A percentile compares a stretch with the other conserved stretches of the same genome.
Evolutionary conservation across 208 protist genomes (phyloP).

Genomic region (Trypanosoma lewisi): DNA sequence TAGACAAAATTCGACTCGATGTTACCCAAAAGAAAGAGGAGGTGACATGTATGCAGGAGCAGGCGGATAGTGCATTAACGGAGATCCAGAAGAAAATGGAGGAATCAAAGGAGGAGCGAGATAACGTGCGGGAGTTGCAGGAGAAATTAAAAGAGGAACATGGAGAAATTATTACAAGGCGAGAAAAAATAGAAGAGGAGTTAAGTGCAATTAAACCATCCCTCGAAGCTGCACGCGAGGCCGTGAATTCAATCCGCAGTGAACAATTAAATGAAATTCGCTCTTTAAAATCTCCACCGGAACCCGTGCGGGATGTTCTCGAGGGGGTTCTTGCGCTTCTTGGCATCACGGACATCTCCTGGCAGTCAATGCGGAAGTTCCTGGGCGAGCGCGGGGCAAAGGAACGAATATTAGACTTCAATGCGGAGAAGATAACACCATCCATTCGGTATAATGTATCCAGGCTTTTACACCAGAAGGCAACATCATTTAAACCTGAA

Average conservation of each 20-base stretch:
- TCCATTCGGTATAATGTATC: constrained; percentile 79
- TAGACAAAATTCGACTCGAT: constrained; percentile 89
- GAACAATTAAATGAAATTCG: constrained; percentile 96
- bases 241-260: constrained; percentile 92
- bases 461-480: constrained; percentile 86
- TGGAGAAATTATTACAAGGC: constrained; percentile 72
- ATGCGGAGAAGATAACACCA: constrained; percentile 90
- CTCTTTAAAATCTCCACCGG: constrained; percentile 92
- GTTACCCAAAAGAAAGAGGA: constrained; percentile 87
- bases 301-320: constrained; percentile 94
- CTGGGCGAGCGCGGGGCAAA: constrained; percentile 91
- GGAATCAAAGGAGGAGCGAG: constrained; percentile 90
- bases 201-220: constrained; percentile 92
- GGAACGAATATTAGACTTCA: constrained; percentile 96
- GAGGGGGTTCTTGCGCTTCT: constrained; percentile 96
- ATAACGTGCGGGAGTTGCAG: constrained; percentile 87
- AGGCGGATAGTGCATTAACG: constrained; percentile 92
- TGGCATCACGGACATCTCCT: constrained; percentile 93
- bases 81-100: constrained; percentile 95
- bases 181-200: constrained; percentile 89
- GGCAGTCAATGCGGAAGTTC: constrained; percentile 96
- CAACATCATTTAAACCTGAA: constrained; percentile 91
- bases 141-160: constrained; percentile 90
- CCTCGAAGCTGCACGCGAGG: constrained; percentile 92
- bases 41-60: constrained; percentile 92